Conservation (phyloP, 169 alveolate species). For the Besnoitia besnoiti region DNA sequence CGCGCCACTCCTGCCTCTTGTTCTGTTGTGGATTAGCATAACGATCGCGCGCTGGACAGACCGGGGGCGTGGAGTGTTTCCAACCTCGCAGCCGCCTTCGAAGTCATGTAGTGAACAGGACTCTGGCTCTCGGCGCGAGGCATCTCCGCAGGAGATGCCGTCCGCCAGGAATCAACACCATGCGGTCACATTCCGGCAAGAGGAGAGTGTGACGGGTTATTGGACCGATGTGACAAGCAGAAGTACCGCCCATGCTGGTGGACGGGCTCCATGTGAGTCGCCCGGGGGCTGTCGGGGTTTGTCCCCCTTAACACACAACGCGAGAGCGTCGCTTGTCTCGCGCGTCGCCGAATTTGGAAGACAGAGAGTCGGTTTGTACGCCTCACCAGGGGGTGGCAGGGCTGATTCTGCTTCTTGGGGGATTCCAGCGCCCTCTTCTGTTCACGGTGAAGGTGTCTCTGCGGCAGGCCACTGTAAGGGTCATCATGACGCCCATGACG, state of each 20-base stretch:
- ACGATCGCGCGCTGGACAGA: too few relatives aligned
- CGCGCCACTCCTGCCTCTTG: not conserved
- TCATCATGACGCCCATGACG: too few relatives aligned
- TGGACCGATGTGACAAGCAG: not conserved
- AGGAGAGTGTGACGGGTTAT: not conserved
- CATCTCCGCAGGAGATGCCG: not conserved
- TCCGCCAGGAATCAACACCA: not conserved
- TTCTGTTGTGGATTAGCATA: too few relatives aligned
- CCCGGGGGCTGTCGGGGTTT: not conserved
- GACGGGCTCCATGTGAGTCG: not conserved
- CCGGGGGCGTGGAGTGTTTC: too few relatives aligned
- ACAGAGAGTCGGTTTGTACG: not conserved
- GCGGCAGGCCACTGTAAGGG: too few relatives aligned
- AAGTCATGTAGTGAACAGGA: not conserved
- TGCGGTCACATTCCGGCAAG: not conserved
- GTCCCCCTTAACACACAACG: not conserved
- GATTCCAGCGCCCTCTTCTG: too few relatives aligned
- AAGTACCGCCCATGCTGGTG: not conserved
- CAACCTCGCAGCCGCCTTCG: not conserved
- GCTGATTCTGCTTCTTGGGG: too few relatives aligned
- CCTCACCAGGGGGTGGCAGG: not conserved
- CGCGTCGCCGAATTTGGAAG: not conserved
- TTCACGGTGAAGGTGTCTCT: not conserved
- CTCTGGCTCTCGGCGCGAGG: not conserved
- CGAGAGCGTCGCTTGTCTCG: not conserved